A percentile compares a stretch with the other conserved stretches of the same genome.
phyloP scores from a whole-genome alignment of 768 basidiomycete species.

The Leccinum rimulosum region DNA sequence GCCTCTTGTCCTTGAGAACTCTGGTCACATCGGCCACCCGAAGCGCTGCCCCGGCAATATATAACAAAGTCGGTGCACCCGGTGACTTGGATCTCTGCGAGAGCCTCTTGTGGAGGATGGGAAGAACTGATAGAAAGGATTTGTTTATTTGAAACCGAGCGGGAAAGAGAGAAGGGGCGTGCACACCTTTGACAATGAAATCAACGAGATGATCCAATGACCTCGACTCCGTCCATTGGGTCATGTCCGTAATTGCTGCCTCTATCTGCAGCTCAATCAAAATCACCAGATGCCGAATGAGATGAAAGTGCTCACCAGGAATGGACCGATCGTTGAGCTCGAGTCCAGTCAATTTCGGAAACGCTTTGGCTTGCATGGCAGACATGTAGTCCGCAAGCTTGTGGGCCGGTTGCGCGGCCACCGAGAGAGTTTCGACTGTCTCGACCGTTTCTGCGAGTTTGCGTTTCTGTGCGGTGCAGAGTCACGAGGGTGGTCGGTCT shows the following conservation, averaged over 20 bases:
- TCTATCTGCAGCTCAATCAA: slow-evolving; percentile 61
- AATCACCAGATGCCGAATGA: slow-evolving; percentile 25
- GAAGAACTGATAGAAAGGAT: slow-evolving; percentile 47
- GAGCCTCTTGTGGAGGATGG: slow-evolving; percentile 64
- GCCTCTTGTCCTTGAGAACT: slow-evolving; percentile 61
- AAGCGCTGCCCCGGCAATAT: slow-evolving; percentile 84
- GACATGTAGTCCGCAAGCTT: slow-evolving; percentile 63
- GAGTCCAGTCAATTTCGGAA: slow-evolving; percentile 64
- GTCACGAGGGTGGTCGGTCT: slow-evolving; percentile 4
- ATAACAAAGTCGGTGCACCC: slow-evolving; percentile 86
- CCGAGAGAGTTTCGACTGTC: slow-evolving; percentile 38
- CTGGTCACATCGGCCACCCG: slow-evolving; percentile 88
- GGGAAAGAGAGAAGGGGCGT: neutral
- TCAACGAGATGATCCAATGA: slow-evolving; percentile 68
- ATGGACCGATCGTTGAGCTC: slow-evolving; percentile 80
- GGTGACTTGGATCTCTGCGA: slow-evolving; percentile 70
- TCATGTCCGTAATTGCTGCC: slow-evolving; percentile 72
- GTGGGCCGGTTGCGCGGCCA: slow-evolving; percentile 56
- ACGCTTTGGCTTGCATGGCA: slow-evolving; percentile 65
- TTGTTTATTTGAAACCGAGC: neutral
- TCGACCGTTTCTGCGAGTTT: slow-evolving; percentile 53
- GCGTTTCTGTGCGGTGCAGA: slow-evolving; percentile 47
- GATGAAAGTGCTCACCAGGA: slow-evolving; percentile 54
- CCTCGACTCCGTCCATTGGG: slow-evolving; percentile 66
- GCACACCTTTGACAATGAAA: slow-evolving; percentile 73